Evolutionary conservation across 192 early-diverging fungal genomes (phyloP).

Genomic region (Jimgerdemannia flammicorona): DNA sequence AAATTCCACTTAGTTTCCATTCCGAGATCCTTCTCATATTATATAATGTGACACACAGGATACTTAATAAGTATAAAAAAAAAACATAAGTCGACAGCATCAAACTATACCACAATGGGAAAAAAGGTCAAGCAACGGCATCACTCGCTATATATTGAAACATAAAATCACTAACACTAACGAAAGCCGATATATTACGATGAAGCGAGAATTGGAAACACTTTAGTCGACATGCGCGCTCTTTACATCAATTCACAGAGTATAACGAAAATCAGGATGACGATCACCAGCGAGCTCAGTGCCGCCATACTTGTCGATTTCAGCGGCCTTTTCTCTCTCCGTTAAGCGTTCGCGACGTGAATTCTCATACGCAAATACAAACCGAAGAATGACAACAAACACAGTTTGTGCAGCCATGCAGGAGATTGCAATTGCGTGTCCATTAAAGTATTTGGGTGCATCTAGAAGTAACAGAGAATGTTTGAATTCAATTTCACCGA

Average conservation of each 20-base stretch:
- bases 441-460: slow-evolving; percentile 13
- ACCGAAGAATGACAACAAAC: slow-evolving; percentile 6
- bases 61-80: too few relatives aligned
- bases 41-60: too few relatives aligned
- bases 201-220: too few relatives aligned
- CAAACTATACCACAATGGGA: too few relatives aligned
- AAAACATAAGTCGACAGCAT: too few relatives aligned
- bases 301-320: slow-evolving; percentile 16
- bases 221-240: too few relatives aligned
- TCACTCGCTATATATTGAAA: too few relatives aligned
- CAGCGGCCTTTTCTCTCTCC: slow-evolving; percentile 11
- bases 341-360: slow-evolving; percentile 13
- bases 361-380: slow-evolving; percentile 13
- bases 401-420: slow-evolving; percentile 12
- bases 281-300: slow-evolving; percentile 18
- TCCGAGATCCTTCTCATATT: too few relatives aligned
- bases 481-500: not conserved
- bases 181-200: too few relatives aligned
- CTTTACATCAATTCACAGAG: slow-evolving; percentile 9
- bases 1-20: too few relatives aligned
- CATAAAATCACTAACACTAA: too few relatives aligned
- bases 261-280: slow-evolving; percentile 26
- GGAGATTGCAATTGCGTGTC: slow-evolving; percentile 15
- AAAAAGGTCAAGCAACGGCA: too few relatives aligned
- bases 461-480: slow-evolving; percentile 8